A percentile compares a stretch with the other conserved stretches of the same genome.
phyloP scores from a whole-genome alignment of 305 asterid species.

The Fraxinus angustifolia region DNA sequence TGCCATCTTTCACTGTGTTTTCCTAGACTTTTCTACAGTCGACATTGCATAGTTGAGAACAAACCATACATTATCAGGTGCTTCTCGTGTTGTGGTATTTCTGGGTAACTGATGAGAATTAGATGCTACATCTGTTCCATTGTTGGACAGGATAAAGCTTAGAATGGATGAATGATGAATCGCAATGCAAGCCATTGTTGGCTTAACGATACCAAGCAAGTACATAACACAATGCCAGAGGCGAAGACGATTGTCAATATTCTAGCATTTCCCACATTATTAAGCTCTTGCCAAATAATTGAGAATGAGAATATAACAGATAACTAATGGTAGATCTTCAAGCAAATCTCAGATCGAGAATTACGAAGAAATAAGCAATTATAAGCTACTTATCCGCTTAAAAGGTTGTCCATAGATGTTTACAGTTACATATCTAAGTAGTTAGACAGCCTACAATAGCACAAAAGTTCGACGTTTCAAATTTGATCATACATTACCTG shows the following conservation, averaged over 20 bases:
- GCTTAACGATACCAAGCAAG: not conserved
- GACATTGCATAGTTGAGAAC: not conserved
- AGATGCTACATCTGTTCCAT: not conserved
- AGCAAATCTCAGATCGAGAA: not conserved
- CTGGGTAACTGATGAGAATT: not conserved
- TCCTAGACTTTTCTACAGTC: not conserved
- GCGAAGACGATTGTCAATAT: not conserved
- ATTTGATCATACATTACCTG: conserved; percentile 1
- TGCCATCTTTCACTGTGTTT: not conserved
- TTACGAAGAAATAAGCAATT: not conserved
- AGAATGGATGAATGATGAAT: not conserved
- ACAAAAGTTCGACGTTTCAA: not conserved
- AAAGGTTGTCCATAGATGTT: not conserved
- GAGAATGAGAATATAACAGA: not conserved
- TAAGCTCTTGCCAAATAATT: not conserved
- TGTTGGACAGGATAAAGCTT: not conserved
- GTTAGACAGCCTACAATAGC: not conserved
- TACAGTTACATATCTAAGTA: not conserved
- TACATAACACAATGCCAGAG: not conserved
- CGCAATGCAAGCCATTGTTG: not conserved
- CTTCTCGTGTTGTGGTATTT: not conserved
- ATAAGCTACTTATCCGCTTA: not conserved
- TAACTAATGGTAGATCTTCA: not conserved
- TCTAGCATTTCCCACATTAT: not conserved
- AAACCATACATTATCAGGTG: not conserved